Conservation (phyloP, 192 early-diverging fungal genomes). For the Entomortierella lignicola region DNA sequence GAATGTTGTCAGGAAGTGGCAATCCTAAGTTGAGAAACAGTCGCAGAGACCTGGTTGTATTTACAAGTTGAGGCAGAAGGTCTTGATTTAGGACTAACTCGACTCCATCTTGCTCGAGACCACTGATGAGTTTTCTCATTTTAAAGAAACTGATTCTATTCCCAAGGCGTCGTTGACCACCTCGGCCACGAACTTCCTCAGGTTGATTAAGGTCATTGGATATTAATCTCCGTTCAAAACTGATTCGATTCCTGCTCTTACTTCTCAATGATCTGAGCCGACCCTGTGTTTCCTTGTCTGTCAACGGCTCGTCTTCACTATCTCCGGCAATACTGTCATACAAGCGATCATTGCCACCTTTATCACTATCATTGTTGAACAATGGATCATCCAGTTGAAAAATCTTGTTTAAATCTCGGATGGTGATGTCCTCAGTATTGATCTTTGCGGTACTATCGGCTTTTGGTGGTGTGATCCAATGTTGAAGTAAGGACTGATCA, state of each 20-base stretch:
- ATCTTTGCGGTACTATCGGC: neutral
- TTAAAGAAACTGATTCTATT: neutral
- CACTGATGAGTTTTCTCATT: constrained; percentile 9
- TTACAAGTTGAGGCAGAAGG: constrained; percentile 19
- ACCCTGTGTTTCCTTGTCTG: too few species aligned
- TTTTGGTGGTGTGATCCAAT: constrained; percentile 7
- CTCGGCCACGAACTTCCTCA: too few species aligned
- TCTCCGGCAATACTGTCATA: too few species aligned
- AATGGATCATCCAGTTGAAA: constrained; percentile 19
- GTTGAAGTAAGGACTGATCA: neutral
- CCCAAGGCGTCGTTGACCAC: neutral
- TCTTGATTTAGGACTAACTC: constrained; percentile 25
- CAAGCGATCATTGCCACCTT: too few species aligned
- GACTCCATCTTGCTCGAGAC: constrained; percentile 1
- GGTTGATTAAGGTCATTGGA: constrained; percentile 6
- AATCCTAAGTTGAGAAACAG: constrained; percentile 11
- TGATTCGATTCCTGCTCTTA: constrained; percentile 26
- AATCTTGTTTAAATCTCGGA: neutral
- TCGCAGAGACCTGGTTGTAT: constrained; percentile 12
- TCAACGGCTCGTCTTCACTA: too few species aligned
- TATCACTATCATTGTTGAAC: neutral
- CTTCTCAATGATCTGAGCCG: constrained; percentile 13
- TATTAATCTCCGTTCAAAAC: constrained; percentile 8
- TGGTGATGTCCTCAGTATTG: constrained; percentile 21
- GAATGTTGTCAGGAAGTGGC: constrained; percentile 12